phyloP scores from a whole-genome alignment of 495 filamentous ascomycete genomes.

The Penicillium maclennaniae region DNA sequence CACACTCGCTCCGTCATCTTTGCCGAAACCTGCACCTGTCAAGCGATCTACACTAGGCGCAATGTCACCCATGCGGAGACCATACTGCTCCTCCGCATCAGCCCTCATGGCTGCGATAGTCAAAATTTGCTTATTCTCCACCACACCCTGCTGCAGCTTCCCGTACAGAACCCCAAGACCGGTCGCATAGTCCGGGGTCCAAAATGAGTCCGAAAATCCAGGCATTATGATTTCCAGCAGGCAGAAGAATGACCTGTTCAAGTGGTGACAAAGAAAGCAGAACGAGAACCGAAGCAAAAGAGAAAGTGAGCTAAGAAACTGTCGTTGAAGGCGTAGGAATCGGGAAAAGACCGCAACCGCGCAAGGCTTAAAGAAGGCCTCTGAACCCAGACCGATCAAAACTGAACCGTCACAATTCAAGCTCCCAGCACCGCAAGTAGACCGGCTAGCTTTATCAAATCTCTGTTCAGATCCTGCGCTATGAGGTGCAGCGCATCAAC shows the following conservation, averaged over 20 bases:
- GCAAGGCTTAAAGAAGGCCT: slow-evolving; percentile 1
- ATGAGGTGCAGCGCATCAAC: slow-evolving; percentile 5
- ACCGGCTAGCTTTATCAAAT: slow-evolving; percentile 4
- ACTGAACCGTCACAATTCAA: slow-evolving; percentile 1
- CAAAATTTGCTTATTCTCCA: slow-evolving; percentile 92
- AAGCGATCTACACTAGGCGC: slow-evolving; percentile 77
- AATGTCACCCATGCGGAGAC: slow-evolving; percentile 75
- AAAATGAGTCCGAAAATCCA: slow-evolving; percentile 90
- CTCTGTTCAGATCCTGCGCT: neutral
- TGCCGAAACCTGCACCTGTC: slow-evolving; percentile 70
- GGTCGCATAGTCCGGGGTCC: slow-evolving; percentile 90
- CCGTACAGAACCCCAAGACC: slow-evolving; percentile 93
- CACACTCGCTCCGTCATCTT: slow-evolving; percentile 94
- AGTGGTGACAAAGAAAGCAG: slow-evolving; percentile 2
- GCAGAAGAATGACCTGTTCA: slow-evolving; percentile 3
- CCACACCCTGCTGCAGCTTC: slow-evolving; percentile 93
- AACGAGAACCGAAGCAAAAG: neutral
- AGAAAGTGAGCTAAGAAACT: neutral
- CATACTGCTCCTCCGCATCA: slow-evolving; percentile 90
- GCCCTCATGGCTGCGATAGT: slow-evolving; percentile 91
- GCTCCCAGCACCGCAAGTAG: slow-evolving; percentile 3
- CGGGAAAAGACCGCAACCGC: neutral
- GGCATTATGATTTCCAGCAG: slow-evolving; percentile 54
- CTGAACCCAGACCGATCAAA: slow-evolving; percentile 6
- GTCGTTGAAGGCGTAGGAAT: neutral